Evolutionary conservation across 192 early-diverging fungal species (phyloP), one percentile per base, ranked within the genome.

Genomic region (Backusella macrospora): DNA sequence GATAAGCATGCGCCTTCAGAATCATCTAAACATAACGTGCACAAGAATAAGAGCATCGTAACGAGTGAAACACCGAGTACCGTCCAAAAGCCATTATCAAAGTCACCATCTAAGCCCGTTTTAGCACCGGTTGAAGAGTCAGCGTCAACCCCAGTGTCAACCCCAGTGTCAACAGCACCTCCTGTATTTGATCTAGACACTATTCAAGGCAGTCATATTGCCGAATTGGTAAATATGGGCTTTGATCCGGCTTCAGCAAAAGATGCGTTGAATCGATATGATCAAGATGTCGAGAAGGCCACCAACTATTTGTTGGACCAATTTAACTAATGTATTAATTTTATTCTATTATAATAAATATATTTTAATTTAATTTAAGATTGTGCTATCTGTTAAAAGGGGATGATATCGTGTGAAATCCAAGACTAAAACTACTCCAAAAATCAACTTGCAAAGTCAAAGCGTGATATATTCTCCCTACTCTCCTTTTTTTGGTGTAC

Each of bases 231-330:
- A 26, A 88, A 85, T 69, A 92, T 94, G 91, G 92, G 92, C 6
- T 94, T 94, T 76, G 84, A 89, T 18, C 82, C 83, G 7, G 80
- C 85, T n/a, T 87, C 89, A 71, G 91, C 91, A 12, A 83, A 88
- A 43, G 87, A 90, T 16, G 92, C 92, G 1, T 80, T 94, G 66
- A 86, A 92, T 62, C 88, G 86, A 79, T 91, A 89, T 69, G 90
- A 94, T 64, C 88, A 92, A 75, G 91, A 94, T 74, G 68, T 90
- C 14, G 84, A 86, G 59, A 91, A 90, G 76, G 92, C 92, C 0
- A 89, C 89, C 71, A 94, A 94, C 81, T 92, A 89, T 76, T 82
- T 94, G 47, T 82, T 94, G 49, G 92, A 94, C 82, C 76, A 77
- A 67, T 23, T 59, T 59, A 59, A 59, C 10, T 59, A 59, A 59